phyloP scores from a whole-genome alignment of 2,329 filamentous ascomycete species.

The Onygenales sp. region DNA sequence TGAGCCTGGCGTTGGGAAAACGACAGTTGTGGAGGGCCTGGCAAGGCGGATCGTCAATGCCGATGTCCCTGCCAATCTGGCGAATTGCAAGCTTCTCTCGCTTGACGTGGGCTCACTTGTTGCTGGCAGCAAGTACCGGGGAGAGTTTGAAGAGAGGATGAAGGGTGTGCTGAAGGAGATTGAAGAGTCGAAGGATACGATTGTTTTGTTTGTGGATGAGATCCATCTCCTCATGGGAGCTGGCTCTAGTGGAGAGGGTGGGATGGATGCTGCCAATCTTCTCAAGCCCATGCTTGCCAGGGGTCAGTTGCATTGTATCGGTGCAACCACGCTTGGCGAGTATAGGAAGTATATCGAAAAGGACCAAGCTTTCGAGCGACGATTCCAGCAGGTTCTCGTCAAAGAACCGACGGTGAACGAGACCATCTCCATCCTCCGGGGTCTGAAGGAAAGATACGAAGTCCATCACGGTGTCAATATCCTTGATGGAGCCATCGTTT shows the following conservation, averaged over 20 bases:
- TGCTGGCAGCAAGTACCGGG: slow-evolving; percentile 94
- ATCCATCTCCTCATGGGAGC: slow-evolving; percentile 98
- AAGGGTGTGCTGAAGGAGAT: slow-evolving; percentile 98
- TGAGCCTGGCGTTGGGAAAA: slow-evolving; percentile 97
- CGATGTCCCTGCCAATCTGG: slow-evolving; percentile 91
- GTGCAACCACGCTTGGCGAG: slow-evolving; percentile 87
- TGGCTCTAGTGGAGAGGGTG: slow-evolving; percentile 85
- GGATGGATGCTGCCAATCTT: slow-evolving; percentile 97
- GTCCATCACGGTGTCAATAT: slow-evolving; percentile 97
- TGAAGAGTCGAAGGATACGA: slow-evolving; percentile 86
- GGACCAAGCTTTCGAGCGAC: slow-evolving; percentile 92
- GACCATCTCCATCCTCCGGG: slow-evolving; percentile 95
- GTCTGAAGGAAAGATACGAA: slow-evolving; percentile 95
- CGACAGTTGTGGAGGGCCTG: slow-evolving; percentile 91
- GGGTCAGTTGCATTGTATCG: slow-evolving; percentile 94
- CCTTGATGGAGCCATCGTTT: slow-evolving; percentile 83
- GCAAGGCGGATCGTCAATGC: slow-evolving; percentile 93
- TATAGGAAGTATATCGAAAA: slow-evolving; percentile 99
- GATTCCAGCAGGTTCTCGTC: slow-evolving; percentile 96
- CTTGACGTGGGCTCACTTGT: slow-evolving; percentile 92
- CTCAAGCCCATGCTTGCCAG: slow-evolving; percentile 97
- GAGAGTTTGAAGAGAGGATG: slow-evolving; percentile 98
- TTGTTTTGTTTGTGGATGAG: slow-evolving; percentile 96
- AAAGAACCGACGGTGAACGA: slow-evolving; percentile 85
- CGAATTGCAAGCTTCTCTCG: slow-evolving; percentile 85